Conservation (phyloP, 2,329 filamentous ascomycete species). For the Tolypocladium tundrense region DNA sequence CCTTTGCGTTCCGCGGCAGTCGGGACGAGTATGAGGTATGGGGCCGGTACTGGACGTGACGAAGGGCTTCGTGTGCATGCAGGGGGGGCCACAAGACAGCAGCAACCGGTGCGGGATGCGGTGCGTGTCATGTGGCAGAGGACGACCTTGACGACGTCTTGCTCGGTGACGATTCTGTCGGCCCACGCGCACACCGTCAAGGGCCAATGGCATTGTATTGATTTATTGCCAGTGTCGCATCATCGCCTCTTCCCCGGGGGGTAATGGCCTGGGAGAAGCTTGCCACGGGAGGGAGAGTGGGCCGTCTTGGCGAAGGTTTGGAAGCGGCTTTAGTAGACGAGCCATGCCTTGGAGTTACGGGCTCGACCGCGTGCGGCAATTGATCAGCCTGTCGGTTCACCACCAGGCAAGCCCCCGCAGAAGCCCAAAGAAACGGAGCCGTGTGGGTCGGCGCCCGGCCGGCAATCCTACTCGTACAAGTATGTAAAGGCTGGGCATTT, state of each 20-base stretch:
- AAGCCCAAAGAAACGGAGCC: not conserved
- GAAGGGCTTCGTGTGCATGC: not conserved
- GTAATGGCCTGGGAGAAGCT: not conserved
- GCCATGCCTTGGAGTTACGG: not conserved
- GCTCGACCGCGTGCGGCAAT: no score
- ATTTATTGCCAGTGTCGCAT: not conserved
- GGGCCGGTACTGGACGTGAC: constrained; percentile 65
- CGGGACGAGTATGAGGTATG: constrained; percentile 61
- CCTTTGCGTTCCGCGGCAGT: constrained; percentile 66
- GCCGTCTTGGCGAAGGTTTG: not conserved
- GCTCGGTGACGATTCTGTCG: not conserved
- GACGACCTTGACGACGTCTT: not conserved
- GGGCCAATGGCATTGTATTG: not conserved
- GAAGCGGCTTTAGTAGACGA: not conserved
- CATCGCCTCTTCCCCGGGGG: not conserved
- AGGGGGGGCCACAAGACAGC: not conserved
- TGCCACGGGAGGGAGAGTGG: not conserved
- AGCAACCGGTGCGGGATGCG: not conserved
- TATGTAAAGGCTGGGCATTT: not conserved
- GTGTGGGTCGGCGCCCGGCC: not conserved
- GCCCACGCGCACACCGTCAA: not conserved
- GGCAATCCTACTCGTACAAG: not conserved
- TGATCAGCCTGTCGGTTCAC: no score
- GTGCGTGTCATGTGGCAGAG: no score
- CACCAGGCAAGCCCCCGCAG: not conserved